phyloP scores from a whole-genome alignment of 305 asterid species.

The Fraxinus angustifolia region DNA sequence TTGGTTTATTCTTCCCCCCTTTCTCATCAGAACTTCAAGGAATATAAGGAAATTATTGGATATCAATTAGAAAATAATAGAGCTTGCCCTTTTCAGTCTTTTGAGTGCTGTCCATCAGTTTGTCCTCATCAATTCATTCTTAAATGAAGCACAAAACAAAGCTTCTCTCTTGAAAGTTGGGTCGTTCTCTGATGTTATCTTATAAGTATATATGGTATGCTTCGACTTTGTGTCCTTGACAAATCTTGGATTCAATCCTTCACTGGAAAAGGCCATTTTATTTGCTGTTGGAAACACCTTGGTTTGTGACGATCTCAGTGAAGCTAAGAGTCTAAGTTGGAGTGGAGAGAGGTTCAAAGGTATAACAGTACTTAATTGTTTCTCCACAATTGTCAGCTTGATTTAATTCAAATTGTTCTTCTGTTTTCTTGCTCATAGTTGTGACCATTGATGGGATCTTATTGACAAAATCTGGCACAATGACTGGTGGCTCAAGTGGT shows the following conservation, averaged over 20 bases:
- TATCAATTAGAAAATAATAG: background rate
- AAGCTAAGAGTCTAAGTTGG: slow-evolving; percentile 98
- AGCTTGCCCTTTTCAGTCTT: background rate
- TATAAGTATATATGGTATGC: background rate
- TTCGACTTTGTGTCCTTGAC: slow-evolving; percentile 48
- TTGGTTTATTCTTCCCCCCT: background rate
- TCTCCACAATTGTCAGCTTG: slow-evolving; percentile 23
- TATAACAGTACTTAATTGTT: slow-evolving; percentile 27
- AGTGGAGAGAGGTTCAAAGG: slow-evolving; percentile 88
- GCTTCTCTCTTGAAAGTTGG: slow-evolving; percentile 12
- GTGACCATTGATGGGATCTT: slow-evolving; percentile 94
- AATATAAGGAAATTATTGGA: background rate
- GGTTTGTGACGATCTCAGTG: slow-evolving; percentile 88
- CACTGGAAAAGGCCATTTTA: slow-evolving; percentile 78
- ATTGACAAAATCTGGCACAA: slow-evolving; percentile 93
- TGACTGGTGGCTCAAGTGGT: slow-evolving; percentile 99
- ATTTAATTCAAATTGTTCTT: slow-evolving; percentile 15
- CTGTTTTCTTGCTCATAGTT: slow-evolving; percentile 47
- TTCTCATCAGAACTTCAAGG: background rate
- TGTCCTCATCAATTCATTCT: slow-evolving; percentile 9
- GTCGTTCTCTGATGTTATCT: slow-evolving; percentile 17
- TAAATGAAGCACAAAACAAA: slow-evolving; percentile 11
- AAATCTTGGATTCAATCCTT: slow-evolving; percentile 63
- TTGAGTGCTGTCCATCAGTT: slow-evolving; percentile 10
- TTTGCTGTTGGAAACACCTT: slow-evolving; percentile 97